These are phyloP conservation scores for Globisporangium takayamanum DNA, from an alignment of 352 stramenopile species.

Conservation along the genomic window DNA sequence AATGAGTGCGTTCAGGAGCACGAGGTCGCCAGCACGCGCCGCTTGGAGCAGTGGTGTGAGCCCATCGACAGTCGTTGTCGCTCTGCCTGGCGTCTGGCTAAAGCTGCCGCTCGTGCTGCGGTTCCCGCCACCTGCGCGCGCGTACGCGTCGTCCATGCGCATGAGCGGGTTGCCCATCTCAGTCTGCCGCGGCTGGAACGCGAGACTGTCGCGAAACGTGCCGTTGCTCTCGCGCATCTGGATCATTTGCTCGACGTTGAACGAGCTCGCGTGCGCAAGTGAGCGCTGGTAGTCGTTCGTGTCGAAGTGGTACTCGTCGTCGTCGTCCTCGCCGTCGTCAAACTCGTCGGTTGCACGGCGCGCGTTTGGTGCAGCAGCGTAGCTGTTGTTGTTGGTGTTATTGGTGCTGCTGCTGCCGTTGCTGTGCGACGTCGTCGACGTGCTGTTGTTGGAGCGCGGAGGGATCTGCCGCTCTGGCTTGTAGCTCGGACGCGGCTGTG, in stretches of 20 bases:
- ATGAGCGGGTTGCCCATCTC: slow-evolving; percentile 67
- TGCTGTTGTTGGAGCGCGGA: slow-evolving; percentile 9
- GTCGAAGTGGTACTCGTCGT: slow-evolving; percentile 18
- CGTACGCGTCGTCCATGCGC: slow-evolving; percentile 67
- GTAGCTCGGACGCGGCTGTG: slow-evolving; percentile 7
- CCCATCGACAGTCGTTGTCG: slow-evolving; percentile 31
- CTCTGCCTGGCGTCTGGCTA: slow-evolving; percentile 2
- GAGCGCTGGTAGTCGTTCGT: slow-evolving; percentile 18
- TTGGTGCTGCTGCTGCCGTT: slow-evolving; percentile 20
- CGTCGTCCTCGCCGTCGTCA: slow-evolving; percentile 23
- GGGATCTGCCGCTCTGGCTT: slow-evolving; percentile 15
- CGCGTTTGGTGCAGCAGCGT: not conserved
- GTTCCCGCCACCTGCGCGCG: slow-evolving; percentile 13
- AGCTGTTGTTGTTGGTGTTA: slow-evolving; percentile 24
- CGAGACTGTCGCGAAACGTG: slow-evolving; percentile 47
- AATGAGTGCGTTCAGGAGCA: slow-evolving; percentile 61
- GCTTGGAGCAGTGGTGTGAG: slow-evolving; percentile 64
- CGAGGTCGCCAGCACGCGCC: slow-evolving; percentile 49
- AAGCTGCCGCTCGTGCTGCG: slow-evolving; percentile 25
- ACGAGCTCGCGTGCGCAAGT: slow-evolving; percentile 40
- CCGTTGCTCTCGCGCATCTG: slow-evolving; percentile 34
- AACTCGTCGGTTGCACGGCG: slow-evolving; percentile 16
- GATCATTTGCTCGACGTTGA: slow-evolving; percentile 58
- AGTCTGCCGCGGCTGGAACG: slow-evolving; percentile 23
- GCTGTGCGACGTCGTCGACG: slow-evolving; percentile 12